Conservation (phyloP, 805 yeast species). For the Teunomyces panamensis region DNA sequence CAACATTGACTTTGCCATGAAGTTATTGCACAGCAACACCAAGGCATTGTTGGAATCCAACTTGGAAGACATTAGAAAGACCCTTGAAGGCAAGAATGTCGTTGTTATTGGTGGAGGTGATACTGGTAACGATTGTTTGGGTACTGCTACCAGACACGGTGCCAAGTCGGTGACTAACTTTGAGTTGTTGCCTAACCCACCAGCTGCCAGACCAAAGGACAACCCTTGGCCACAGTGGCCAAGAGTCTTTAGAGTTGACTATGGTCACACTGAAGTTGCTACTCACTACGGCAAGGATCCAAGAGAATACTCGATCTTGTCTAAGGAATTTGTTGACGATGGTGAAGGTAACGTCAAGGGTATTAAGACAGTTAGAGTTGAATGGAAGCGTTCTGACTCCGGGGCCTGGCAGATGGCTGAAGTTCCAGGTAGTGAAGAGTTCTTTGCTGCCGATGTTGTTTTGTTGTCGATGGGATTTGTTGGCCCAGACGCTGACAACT, state of each 20-base stretch:
- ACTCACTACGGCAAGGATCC: conserved; percentile 97
- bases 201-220: conserved; percentile 80
- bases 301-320: conserved; percentile 91
- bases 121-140: conserved; percentile 98
- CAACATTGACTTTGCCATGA: conserved; percentile 94
- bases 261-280: conserved; percentile 94
- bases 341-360: conserved; percentile 94
- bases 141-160: conserved; percentile 96
- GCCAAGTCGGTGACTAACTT: conserved; percentile 92
- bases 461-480: conserved; percentile 95
- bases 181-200: conserved; percentile 92
- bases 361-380: conserved; percentile 93
- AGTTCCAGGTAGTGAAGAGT: conserved; percentile 90
- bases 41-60: conserved; percentile 81
- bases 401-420: conserved; percentile 99
- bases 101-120: conserved; percentile 99
- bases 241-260: conserved; percentile 93
- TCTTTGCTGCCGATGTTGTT: conserved; percentile 92
- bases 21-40: conserved; percentile 82
- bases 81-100: conserved; percentile 81
- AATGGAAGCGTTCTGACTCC: conserved; percentile 92
- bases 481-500: conserved; percentile 87
- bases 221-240: conserved; percentile 99
- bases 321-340: conserved; percentile 94
- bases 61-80: conserved; percentile 69